phyloP scores from a whole-genome alignment of 2,329 filamentous ascomycete genomes.

The Furcasterigmium sp. region DNA sequence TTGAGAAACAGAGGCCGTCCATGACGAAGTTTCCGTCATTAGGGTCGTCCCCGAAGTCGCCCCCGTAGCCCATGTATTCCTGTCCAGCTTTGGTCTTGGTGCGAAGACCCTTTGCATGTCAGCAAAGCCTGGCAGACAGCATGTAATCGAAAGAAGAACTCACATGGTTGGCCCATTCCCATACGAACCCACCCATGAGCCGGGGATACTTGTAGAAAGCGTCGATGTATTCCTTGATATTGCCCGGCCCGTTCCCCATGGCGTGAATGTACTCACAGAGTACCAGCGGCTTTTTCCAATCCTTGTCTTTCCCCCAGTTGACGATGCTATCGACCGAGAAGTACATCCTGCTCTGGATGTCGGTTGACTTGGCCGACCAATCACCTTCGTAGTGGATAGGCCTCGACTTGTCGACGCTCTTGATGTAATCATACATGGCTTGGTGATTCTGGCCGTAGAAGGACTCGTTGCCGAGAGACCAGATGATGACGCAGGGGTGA shows the following conservation, averaged over 20 bases:
- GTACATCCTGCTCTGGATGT: constrained; percentile 65
- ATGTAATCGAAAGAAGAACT: constrained; percentile 5
- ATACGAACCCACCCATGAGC: constrained; percentile 59
- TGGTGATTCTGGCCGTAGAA: constrained; percentile 65
- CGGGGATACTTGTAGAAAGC: constrained; percentile 49
- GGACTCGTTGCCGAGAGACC: constrained; percentile 68
- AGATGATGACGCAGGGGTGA: constrained; percentile 62
- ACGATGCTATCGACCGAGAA: constrained; percentile 41
- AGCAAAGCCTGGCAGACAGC: constrained; percentile 15
- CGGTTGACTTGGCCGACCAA: constrained; percentile 48
- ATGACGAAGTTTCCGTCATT: constrained; percentile 57
- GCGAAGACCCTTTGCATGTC: constrained; percentile 31
- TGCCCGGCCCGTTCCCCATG: constrained; percentile 70
- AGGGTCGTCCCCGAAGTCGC: constrained; percentile 56
- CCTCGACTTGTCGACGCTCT: constrained; percentile 48
- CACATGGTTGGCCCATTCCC: constrained; percentile 60
- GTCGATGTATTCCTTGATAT: constrained; percentile 61
- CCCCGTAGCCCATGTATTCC: constrained; percentile 52
- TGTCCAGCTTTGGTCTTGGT: constrained; percentile 34
- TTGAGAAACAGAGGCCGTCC: constrained; percentile 46
- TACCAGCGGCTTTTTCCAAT: constrained; percentile 52
- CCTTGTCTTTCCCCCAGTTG: constrained; percentile 29
- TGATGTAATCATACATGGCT: constrained; percentile 62
- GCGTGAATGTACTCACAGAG: constrained; percentile 53
- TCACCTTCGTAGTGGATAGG: constrained; percentile 65